Evolutionary conservation across 1,139 yeast species (phyloP), one percentile per base, ranked within the genome.

Genomic region (Geotrichum fermentans): DNA sequence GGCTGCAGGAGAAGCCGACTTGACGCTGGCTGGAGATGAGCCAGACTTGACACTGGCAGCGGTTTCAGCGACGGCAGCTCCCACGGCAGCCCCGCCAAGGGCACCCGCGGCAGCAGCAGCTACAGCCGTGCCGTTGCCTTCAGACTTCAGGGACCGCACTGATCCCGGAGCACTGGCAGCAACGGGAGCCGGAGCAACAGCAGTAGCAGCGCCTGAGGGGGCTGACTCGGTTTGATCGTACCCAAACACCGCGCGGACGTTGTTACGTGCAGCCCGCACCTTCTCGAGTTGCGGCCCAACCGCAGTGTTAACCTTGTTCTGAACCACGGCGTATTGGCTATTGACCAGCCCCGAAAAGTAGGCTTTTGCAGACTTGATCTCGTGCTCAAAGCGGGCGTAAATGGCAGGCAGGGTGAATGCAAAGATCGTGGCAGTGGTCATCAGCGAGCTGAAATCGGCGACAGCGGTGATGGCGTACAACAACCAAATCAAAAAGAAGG

Each of bases 331-430:
- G 3, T 32, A 37, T 21, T 43, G 24, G 3, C 18, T 20, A 11
- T 29, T 20, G 18, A 36, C 13, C 8, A 43, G 10, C 29, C 24
- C 13, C 17, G 34, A 24, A 37, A 43, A 36, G 29, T 29, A 30
- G 13, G 13, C 20, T 2, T 29, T 18, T 4, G 40, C 40, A 21
- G 36, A 34, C 7, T 24, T 20, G 16, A 36, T 6, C 18, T 29
- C 40, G 11, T 13, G 5, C n/a, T 26, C 22, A 28, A 43, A 43
- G 4, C 36, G 24, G 17, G 40, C 11, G n/a, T 35, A 43, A 14
- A 36, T 36, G 2, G 41, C 37, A 14, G 41, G 47, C 11, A 36
- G 13, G 18, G 44, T 41, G 13, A 41, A 41, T 1, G 44, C 44
- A 5, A 33, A n/a, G 14, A 41, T 14, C 7, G 24, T 24, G 26